A percentile compares a stretch with the other conserved stretches of the same genome.
phyloP scores from a whole-genome alignment of 2,329 filamentous ascomycete species.

The Rosellinia necatrix region DNA sequence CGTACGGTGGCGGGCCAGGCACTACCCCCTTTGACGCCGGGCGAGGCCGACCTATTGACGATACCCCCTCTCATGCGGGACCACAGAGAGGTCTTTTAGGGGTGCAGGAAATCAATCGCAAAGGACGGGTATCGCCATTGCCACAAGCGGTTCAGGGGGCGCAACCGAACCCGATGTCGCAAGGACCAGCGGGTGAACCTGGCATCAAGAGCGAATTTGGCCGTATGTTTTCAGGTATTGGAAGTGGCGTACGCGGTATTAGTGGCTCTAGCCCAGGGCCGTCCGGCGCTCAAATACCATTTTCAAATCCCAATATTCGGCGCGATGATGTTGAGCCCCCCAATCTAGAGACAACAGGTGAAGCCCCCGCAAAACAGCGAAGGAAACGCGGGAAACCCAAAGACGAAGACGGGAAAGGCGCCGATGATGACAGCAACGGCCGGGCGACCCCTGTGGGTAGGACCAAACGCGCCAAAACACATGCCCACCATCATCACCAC shows the following conservation, averaged over 20 bases:
- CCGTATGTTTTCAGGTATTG: constrained; percentile 94
- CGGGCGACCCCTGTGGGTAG: constrained; percentile 62
- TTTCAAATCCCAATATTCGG: constrained; percentile 51
- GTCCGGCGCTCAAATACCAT: constrained; percentile 50
- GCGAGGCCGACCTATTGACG: constrained; percentile 51
- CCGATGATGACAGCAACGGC: constrained; percentile 72
- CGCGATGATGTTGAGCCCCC: constrained; percentile 57
- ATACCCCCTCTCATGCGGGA: constrained; percentile 60
- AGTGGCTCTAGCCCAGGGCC: constrained; percentile 58
- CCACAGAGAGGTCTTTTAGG: constrained; percentile 72
- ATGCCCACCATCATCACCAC: constrained; percentile 67
- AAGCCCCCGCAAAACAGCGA: constrained; percentile 50
- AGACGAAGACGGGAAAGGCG: constrained; percentile 72
- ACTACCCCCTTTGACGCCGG: constrained; percentile 50
- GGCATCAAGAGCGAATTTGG: constrained; percentile 95
- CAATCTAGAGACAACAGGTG: constrained; percentile 52
- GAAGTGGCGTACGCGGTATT: constrained; percentile 57
- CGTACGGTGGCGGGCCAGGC: constrained; percentile 52
- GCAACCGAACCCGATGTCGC: constrained; percentile 78
- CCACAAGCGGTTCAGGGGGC: constrained; percentile 94
- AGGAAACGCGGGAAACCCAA: constrained; percentile 72
- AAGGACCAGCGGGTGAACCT: constrained; percentile 79
- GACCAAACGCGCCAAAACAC: constrained; percentile 71
- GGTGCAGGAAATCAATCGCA: constrained; percentile 79
- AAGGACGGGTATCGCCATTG: constrained; percentile 82